phyloP scores from a whole-genome alignment of 2,329 filamentous ascomycete genomes.

The Phyllosticta citribraziliensis region DNA sequence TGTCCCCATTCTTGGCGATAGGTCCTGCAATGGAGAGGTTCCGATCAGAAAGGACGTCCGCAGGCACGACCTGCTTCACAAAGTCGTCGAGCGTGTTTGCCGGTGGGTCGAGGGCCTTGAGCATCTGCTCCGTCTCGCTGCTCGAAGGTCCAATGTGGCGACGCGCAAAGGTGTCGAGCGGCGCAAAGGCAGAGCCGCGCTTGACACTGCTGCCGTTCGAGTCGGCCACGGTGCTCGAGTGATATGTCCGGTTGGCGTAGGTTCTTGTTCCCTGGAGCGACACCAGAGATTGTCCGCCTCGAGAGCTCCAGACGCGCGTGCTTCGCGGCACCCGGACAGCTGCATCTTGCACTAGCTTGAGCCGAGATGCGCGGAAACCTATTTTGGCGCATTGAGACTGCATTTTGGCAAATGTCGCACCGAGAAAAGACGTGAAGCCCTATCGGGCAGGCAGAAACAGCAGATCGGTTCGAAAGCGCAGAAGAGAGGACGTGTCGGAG shows the following conservation, averaged over 20 bases:
- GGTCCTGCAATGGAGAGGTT: conserved; percentile 44
- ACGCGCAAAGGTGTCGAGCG: conserved; percentile 59
- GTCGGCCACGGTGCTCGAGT: conserved; percentile 15
- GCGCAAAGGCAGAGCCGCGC: conserved; percentile 21
- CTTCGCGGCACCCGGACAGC: neutral
- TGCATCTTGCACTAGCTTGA: conserved; percentile 1
- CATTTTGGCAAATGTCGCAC: conserved; percentile 2
- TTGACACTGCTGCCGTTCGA: conserved; percentile 7
- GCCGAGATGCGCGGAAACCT: conserved; percentile 8
- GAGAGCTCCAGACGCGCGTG: neutral
- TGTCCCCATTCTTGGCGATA: conserved; percentile 29
- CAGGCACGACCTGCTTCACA: conserved; percentile 71
- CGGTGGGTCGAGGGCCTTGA: conserved; percentile 66
- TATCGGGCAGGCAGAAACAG: neutral
- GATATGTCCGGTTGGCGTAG: conserved; percentile 10
- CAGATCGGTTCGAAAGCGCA: neutral
- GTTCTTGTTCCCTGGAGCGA: neutral
- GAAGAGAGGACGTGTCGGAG: neutral
- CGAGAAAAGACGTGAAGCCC: neutral
- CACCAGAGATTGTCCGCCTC: neutral
- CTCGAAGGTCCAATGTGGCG: conserved; percentile 81
- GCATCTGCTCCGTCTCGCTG: conserved; percentile 63
- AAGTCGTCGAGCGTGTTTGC: conserved; percentile 69
- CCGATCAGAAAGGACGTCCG: conserved; percentile 62
- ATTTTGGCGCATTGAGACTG: conserved; percentile 10